Base-by-base conservation (phyloP, 805 yeast species). In the Blastobotrys americana region DNA sequence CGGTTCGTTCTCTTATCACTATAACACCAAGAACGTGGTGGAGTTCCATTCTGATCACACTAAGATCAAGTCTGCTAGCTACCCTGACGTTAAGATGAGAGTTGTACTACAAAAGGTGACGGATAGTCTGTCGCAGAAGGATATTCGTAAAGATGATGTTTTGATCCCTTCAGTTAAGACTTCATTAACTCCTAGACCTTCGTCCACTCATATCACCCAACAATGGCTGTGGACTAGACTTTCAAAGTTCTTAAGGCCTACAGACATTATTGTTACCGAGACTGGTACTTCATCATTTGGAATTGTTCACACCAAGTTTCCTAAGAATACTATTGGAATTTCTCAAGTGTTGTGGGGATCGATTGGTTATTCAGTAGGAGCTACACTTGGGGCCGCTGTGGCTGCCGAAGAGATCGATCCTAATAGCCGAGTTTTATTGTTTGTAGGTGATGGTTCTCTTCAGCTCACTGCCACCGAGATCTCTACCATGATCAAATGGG, bases 261-360 rank as follows among this genome's bases (percentile, higher is more conserved):
- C 78, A 15, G 85, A 79, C 60, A 65, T 77, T 19, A 66, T 79
- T 10, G 71, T 79, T 35, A 72, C 80, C 9, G 85, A 79, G 56
- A 77, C 82, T 37, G 84, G 85, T 52, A 77, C 85, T 6, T 76
- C 82, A 4, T 70, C 82, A 3, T 78, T 79, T 52, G 81, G 83
- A 40, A 69, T 77, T 22, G 70, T 76, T 39, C 80, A 77, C 51
- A 66, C 81, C 13, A 59, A 64, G 47, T 75, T 78, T 64, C 83
- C 84, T 5, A 65, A 66, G 37, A 59, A 69, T 42, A 61, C 73
- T 25, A 56, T 65, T 34, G 78, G 82, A 31, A 75, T 79, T 44
- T 71, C 81, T 3, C 85, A 79, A 58, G 76, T 74, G 16, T 65
- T 79, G 39, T 79, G 82, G 78, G 83, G 84, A 2, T 76, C 84